Conservation (phyloP, 2,329 filamentous ascomycete species). For the Fusarium phyllophilum region DNA sequence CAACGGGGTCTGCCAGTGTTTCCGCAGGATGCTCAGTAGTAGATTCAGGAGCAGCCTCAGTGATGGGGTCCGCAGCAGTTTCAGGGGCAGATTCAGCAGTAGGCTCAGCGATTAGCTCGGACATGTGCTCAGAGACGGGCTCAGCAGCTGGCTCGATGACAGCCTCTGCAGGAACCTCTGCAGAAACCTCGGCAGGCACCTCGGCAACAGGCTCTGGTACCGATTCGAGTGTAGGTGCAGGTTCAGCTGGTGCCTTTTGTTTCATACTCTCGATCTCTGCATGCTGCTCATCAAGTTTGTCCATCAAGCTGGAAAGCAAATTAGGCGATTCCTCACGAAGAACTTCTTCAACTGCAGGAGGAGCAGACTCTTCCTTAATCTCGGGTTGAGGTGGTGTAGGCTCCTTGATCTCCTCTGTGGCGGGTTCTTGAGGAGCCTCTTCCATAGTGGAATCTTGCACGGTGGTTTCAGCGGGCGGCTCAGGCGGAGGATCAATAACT, state of each 20-base stretch:
- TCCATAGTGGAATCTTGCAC: slow-evolving; percentile 5
- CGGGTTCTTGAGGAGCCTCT: background rate
- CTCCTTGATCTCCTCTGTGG: slow-evolving; percentile 28
- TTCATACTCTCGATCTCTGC: slow-evolving; percentile 10
- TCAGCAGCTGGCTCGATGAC: background rate
- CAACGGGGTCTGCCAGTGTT: background rate
- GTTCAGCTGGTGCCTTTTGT: background rate
- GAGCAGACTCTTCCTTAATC: slow-evolving; percentile 38
- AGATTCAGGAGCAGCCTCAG: background rate
- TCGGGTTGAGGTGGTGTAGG: slow-evolving; percentile 33
- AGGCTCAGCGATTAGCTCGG: background rate
- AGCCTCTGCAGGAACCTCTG: background rate
- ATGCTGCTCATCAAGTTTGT: slow-evolving; percentile 56
- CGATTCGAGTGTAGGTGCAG: background rate
- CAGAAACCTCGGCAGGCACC: too few relatives aligned
- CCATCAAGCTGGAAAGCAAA: slow-evolving; percentile 57
- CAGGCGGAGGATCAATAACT: slow-evolving; percentile 16
- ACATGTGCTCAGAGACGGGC: background rate
- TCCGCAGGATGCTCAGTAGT: background rate
- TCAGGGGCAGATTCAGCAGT: background rate
- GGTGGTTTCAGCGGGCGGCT: slow-evolving; percentile 30
- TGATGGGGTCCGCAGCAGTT: background rate
- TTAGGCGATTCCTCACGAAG: slow-evolving; percentile 45
- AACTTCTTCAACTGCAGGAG: slow-evolving; percentile 47
- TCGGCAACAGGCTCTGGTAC: slow-evolving; percentile 1